These are phyloP conservation scores for Syzygium jambos DNA, from an alignment of 345 rosid species.

Conservation along the genomic window DNA sequence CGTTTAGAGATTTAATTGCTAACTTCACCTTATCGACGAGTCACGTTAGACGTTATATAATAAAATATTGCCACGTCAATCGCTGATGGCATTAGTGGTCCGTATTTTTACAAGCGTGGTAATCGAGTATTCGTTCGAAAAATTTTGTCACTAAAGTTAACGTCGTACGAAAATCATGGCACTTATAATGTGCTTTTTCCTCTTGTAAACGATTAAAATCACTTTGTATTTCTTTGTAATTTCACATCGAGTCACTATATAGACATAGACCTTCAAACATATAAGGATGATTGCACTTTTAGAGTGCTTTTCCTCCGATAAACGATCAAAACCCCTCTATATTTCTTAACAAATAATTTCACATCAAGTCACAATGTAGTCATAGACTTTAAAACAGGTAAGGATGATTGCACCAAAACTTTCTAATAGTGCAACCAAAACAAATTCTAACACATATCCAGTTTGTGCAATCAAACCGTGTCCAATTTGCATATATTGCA, in stretches of 20 bases:
- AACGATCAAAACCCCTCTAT: neutral
- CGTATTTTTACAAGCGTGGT: neutral
- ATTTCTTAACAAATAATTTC: neutral
- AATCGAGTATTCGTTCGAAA: neutral
- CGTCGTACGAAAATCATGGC: accelerated
- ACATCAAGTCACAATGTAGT: neutral
- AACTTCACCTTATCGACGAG: too few species aligned
- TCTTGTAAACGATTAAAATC: neutral
- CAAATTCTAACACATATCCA: neutral
- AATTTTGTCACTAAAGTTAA: accelerated
- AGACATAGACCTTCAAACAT: neutral
- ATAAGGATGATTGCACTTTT: neutral
- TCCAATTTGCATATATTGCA: neutral
- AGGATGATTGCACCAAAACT: neutral
- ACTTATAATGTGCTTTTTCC: neutral
- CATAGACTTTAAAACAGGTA: neutral
- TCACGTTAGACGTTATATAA: neutral
- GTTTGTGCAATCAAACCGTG: neutral
- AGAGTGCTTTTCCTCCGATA: neutral
- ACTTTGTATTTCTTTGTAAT: neutral
- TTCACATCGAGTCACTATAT: neutral
- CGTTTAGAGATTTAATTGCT: too few species aligned
- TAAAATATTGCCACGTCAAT: neutral
- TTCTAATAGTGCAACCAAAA: neutral
- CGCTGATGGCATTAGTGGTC: accelerated